phyloP scores from a whole-genome alignment of 2,329 filamentous ascomycete genomes.

The Cladosporium sp. region DNA sequence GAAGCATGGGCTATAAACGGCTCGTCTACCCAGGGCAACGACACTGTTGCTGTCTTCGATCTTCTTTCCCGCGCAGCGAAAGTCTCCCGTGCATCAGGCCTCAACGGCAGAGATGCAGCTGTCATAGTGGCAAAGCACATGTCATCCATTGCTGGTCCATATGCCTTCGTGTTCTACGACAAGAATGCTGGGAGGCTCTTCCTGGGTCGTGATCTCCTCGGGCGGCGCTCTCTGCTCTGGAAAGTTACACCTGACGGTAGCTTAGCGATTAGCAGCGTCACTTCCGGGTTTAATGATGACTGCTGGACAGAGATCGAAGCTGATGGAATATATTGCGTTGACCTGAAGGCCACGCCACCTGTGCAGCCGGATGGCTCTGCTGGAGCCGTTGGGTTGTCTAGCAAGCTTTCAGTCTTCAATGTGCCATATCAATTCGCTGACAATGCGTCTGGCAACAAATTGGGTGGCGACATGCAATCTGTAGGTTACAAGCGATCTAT shows the following conservation, averaged over 20 bases:
- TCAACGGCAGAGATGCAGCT: neutral
- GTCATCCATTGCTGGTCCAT: slow-evolving; percentile 58
- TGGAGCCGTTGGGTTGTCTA: neutral
- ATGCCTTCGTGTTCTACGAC: slow-evolving; percentile 84
- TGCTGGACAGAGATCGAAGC: slow-evolving; percentile 79
- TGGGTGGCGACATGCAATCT: neutral
- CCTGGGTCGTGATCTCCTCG: slow-evolving; percentile 82
- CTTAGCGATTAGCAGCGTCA: slow-evolving; percentile 67
- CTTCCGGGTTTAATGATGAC: slow-evolving; percentile 45
- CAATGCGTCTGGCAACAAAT: neutral
- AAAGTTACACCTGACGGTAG: slow-evolving; percentile 45
- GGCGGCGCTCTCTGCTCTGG: slow-evolving; percentile 72
- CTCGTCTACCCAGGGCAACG: slow-evolving; percentile 63
- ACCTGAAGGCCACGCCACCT: slow-evolving; percentile 37
- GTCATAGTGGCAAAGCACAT: slow-evolving; percentile 11
- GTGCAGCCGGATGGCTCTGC: neutral
- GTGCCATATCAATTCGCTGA: slow-evolving; percentile 1
- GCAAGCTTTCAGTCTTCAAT: neutral
- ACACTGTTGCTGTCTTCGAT: slow-evolving; percentile 66
- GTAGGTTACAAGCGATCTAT: slow-evolving; percentile 1
- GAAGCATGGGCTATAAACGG: slow-evolving; percentile 78
- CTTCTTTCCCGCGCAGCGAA: slow-evolving; percentile 39
- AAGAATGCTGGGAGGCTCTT: slow-evolving; percentile 57
- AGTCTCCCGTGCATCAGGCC: neutral
- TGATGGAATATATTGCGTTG: slow-evolving; percentile 70